Evolutionary conservation across 495 filamentous ascomycete species (phyloP).

Genomic region (Penicillium argentinense): DNA sequence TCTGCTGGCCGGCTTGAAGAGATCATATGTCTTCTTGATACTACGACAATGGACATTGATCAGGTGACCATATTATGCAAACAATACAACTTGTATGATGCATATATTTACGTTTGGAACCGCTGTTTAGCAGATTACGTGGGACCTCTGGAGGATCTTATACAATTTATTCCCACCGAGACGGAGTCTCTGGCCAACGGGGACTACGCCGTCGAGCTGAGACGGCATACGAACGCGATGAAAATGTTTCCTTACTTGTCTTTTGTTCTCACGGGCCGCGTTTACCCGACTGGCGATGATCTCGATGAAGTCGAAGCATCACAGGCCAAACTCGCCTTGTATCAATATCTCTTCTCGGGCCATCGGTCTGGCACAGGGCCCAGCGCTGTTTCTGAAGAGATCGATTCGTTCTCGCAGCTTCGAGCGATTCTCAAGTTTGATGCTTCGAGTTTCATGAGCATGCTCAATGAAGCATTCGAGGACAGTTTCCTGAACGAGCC

Average conservation of each 20-base stretch:
- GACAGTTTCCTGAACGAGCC: conserved; percentile 85
- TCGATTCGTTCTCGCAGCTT: conserved; percentile 79
- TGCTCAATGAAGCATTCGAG: conserved; percentile 96
- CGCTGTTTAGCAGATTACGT: conserved; percentile 85
- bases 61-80: conserved; percentile 90
- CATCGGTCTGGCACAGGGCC: conserved; percentile 59
- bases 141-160: conserved; percentile 81
- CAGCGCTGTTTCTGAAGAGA: conserved; percentile 54
- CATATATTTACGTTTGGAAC: conserved; percentile 96
- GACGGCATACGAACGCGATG: conserved; percentile 61
- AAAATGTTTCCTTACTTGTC: conserved; percentile 96
- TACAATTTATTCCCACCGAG: conserved; percentile 60
- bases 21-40: conserved; percentile 90
- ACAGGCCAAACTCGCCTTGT: conserved; percentile 80
- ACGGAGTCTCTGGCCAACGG: conserved; percentile 34
- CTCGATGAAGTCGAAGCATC: conserved; percentile 67
- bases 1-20: conserved; percentile 81
- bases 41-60: conserved; percentile 88
- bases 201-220: conserved; percentile 32
- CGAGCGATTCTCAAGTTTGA: conserved; percentile 84
- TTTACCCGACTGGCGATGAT: conserved; percentile 81
- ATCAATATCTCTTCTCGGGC: conserved; percentile 90
- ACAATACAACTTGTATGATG: conserved; percentile 87
- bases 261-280: conserved; percentile 83
- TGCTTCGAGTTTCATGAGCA: conserved; percentile 87